A percentile compares a stretch with the other conserved stretches of the same genome.
Conservation (phyloP, 192 early-diverging fungal species). For the Linnemannia elongata region DNA sequence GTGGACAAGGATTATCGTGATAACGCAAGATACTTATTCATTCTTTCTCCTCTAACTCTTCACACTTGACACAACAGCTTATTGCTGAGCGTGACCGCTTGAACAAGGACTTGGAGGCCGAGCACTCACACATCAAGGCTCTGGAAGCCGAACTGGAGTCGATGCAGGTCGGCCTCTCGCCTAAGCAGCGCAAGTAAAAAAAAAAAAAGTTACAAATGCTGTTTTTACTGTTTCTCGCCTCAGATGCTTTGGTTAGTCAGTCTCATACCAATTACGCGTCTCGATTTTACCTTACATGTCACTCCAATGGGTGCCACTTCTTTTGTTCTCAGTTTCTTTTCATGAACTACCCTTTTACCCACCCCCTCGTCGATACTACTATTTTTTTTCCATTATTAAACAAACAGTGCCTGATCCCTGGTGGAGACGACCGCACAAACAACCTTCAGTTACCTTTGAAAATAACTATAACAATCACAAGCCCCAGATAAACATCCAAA, state of each 20-base stretch:
- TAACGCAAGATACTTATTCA: background rate
- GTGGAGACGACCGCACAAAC: background rate
- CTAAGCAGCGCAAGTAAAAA: conserved; percentile 56
- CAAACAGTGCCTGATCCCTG: background rate
- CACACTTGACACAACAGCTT: conserved; percentile 35
- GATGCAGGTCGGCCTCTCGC: conserved; percentile 57
- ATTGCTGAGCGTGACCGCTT: conserved; percentile 98
- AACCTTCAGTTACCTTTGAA: too few species aligned
- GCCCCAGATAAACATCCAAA: too few species aligned
- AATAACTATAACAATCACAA: too few species aligned
- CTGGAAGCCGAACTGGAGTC: conserved; percentile 87
- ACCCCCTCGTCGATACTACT: background rate
- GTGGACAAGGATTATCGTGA: background rate
- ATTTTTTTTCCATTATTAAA: conserved; percentile 5
- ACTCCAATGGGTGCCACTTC: background rate
- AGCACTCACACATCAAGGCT: conserved; percentile 94
- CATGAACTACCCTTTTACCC: background rate
- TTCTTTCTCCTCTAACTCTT: too few species aligned
- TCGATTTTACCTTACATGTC: background rate
- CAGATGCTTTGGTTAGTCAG: background rate
- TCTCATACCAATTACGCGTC: background rate
- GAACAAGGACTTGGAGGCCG: conserved; percentile 97
- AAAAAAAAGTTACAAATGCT: conserved; percentile 11
- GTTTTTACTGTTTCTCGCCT: background rate
- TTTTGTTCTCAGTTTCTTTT: background rate